Evolutionary conservation across 176 grass and related monocot genomes (phyloP).

Genomic region (Paspalum vaginatum): DNA sequence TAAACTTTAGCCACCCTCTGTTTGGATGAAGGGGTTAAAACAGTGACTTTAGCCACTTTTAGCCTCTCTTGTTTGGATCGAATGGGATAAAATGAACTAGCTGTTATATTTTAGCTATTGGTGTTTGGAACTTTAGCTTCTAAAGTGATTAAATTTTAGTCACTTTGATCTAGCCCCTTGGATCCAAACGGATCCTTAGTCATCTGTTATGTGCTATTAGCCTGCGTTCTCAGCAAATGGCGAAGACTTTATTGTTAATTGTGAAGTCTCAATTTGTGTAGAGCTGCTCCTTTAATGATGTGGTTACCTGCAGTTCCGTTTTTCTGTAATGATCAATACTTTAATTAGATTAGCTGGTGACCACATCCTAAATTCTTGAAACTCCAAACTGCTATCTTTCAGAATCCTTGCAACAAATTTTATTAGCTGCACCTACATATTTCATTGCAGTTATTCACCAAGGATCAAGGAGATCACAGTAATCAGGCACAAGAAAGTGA

Average conservation of each 20-base stretch:
- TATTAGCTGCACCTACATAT: background rate
- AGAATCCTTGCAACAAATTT: constrained; percentile 2
- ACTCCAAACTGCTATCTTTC: background rate
- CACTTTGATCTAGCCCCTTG: no score
- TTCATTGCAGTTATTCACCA: constrained; percentile 78
- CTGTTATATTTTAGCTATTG: no score
- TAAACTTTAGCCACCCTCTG: no score
- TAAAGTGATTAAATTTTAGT: no score
- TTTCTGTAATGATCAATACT: background rate
- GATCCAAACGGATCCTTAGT: no score
- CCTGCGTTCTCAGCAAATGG: background rate
- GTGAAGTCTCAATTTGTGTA: background rate
- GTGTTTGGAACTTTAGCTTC: no score
- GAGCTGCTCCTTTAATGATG: background rate
- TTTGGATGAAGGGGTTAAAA: no score
- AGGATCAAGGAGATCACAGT: constrained; percentile 98
- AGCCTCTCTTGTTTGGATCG: no score
- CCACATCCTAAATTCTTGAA: constrained; percentile 3
- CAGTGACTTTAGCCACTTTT: no score
- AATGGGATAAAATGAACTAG: no score
- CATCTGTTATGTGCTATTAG: background rate
- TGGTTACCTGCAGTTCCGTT: constrained; percentile 10
- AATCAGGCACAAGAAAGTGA: constrained; percentile 89
- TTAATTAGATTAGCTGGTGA: background rate
- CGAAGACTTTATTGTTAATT: background rate